Conservation (phyloP, 768 basidiomycete genomes). For the Phlegmacium glaucopus region DNA sequence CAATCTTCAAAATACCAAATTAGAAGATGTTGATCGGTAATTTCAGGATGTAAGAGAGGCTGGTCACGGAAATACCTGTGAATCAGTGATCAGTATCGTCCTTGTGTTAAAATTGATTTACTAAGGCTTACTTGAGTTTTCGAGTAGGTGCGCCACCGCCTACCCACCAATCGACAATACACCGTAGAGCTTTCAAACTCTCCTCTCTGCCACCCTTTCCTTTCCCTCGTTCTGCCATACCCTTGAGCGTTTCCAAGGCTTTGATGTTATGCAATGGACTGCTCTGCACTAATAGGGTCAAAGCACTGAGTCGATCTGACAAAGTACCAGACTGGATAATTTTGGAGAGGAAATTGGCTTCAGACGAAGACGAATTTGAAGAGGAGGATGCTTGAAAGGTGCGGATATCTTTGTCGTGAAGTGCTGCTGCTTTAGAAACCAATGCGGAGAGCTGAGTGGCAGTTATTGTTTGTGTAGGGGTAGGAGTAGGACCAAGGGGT, state of each 20-base stretch:
- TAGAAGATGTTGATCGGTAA: constrained; percentile 71
- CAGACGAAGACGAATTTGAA: constrained; percentile 64
- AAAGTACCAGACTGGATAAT: constrained; percentile 88
- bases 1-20: constrained; percentile 96
- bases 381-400: constrained; percentile 49
- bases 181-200: constrained; percentile 84
- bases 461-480: constrained; percentile 31
- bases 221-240: constrained; percentile 73
- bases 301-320: constrained; percentile 86
- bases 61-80: constrained; percentile 92
- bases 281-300: constrained; percentile 85
- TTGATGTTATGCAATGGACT: constrained; percentile 84
- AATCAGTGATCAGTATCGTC: not conserved
- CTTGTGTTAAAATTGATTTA: not conserved
- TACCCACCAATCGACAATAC: constrained; percentile 96
- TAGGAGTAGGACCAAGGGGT: constrained; percentile 30
- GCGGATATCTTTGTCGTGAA: constrained; percentile 42
- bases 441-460: constrained; percentile 43
- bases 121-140: constrained; percentile 76
- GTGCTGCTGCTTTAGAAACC: constrained; percentile 40
- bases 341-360: constrained; percentile 77
- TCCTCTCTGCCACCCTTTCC: constrained; percentile 92
- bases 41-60: constrained; percentile 57
- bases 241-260: constrained; percentile 71
- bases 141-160: constrained; percentile 87